Conservation (phyloP, 176 grass and related monocot species). For the Olyra latifolia region DNA sequence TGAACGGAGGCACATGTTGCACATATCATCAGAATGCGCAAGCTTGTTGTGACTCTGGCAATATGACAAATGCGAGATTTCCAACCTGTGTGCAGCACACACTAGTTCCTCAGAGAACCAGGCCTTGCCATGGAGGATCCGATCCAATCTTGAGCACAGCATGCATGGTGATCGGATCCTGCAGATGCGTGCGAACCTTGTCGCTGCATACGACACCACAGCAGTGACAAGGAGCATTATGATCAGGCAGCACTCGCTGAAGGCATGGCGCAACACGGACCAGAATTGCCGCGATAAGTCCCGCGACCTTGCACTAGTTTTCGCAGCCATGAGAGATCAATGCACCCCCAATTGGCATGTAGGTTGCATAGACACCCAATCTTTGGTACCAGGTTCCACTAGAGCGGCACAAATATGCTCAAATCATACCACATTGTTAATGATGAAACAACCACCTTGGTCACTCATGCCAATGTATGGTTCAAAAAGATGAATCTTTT, state of each 20-base stretch:
- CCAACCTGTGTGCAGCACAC: constrained; percentile 64
- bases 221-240: constrained; percentile 64
- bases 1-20: constrained; percentile 58
- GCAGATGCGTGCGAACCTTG: constrained; percentile 63
- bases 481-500: background rate
- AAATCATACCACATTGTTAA: constrained; percentile 24
- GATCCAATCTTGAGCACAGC: constrained; percentile 62
- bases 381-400: constrained; percentile 4
- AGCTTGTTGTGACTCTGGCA: constrained; percentile 72
- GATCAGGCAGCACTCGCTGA: constrained; percentile 76
- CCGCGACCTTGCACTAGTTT: constrained; percentile 27
- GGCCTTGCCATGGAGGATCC: constrained; percentile 51
- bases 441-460: constrained; percentile 17
- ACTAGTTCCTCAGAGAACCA: constrained; percentile 77
- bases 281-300: constrained; percentile 47
- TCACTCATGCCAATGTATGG: background rate
- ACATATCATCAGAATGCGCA: constrained; percentile 48
- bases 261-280: constrained; percentile 55
- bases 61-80: constrained; percentile 67
- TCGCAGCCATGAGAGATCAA: constrained; percentile 44
- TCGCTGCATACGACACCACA: constrained; percentile 50
- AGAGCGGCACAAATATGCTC: constrained; percentile 27
- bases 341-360: constrained; percentile 33
- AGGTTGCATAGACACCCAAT: constrained; percentile 25
- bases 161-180: constrained; percentile 71